Percentiles rank a stretch among this genome's conserved stretches.
Conservation (phyloP, 2,329 filamentous ascomycete genomes). For the Claviceps humidiphila region DNA sequence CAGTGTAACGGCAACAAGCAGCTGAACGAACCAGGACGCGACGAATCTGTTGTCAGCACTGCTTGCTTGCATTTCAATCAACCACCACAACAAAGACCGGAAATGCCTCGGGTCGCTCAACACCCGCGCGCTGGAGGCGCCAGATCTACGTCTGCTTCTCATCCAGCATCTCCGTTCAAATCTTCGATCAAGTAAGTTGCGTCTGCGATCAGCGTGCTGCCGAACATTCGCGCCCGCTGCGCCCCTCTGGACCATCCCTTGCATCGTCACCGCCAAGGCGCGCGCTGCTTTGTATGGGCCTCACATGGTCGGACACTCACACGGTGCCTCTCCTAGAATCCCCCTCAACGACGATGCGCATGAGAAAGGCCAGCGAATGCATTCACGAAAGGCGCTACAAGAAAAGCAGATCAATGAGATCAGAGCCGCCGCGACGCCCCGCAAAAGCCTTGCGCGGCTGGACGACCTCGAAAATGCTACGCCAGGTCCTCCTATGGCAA, state of each 20-base stretch:
- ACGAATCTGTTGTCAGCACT: slow-evolving; percentile 1
- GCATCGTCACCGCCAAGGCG: not conserved
- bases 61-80: slow-evolving; percentile 1
- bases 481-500: slow-evolving; percentile 41
- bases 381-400: slow-evolving; percentile 77
- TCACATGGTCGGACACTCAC: slow-evolving; percentile 1
- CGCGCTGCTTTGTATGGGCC: not conserved
- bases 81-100: slow-evolving; percentile 10
- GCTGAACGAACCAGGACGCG: slow-evolving; percentile 7
- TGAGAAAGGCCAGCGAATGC: slow-evolving; percentile 79
- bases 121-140: slow-evolving; percentile 34
- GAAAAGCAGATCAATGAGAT: slow-evolving; percentile 88
- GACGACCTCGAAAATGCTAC: slow-evolving; percentile 45
- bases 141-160: slow-evolving; percentile 33
- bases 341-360: slow-evolving; percentile 90
- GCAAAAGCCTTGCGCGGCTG: slow-evolving; percentile 47
- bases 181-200: slow-evolving; percentile 42
- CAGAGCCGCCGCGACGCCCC: slow-evolving; percentile 55
- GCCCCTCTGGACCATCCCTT: not conserved
- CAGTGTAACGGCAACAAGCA: not conserved
- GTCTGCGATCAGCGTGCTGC: not conserved
- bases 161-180: slow-evolving; percentile 40
- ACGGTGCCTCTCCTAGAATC: slow-evolving; percentile 43
- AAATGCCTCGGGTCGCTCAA: slow-evolving; percentile 47
- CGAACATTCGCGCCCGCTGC: not conserved